Base-by-base conservation (phyloP, 441 rosid genomes). In the Pelargonium fulgidum region DNA sequence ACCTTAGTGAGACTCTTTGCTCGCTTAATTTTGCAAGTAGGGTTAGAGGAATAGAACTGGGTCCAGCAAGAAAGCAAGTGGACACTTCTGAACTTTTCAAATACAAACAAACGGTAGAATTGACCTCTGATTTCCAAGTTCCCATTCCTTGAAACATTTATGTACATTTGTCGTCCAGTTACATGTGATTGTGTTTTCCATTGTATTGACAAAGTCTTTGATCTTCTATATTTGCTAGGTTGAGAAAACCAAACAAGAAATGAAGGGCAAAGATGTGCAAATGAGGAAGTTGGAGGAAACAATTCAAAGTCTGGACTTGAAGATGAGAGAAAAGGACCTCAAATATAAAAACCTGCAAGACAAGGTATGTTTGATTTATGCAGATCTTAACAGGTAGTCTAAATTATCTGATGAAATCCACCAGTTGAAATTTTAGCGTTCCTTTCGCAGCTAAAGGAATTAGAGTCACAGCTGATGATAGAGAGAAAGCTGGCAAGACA, bases 401-500 rank as follows among this genome's bases (percentile, higher is more conserved):
- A 56, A 56, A 16, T 52, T 56, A 12, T 47, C 3, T n/a, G 16
- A 0, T 9, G 8, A 14, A 56, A 26, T 17, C 24, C 62, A 56
- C 1, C 17, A 1, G 63, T 70, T 7, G 11, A 63, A 26, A n/a
- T 33, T 39, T 26, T 62, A 1, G 26, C 41, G 1, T 14, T 9
- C 14, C 8, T 69, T 70, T 79, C 74, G 66, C 80, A 91, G 97
- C 79, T 91, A 33, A 93, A 88, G 76, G 99, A 93, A 76, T 84
- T 93, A 62, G 99, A 93, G 80, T 74, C 93, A 0, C 99, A 93
- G 70, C 90, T 93, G 68, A 83, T 93, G 45, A 84, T 89, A 29
- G 99, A 91, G 75, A 89, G 99, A 80, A 93, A 89, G 78, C 86
- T 93, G 14, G 97, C 97, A 26, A 91, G 99, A 61, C 99, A 89